Evolutionary conservation across 176 grass and related monocot species (phyloP).

Genomic region (Olyra latifolia): DNA sequence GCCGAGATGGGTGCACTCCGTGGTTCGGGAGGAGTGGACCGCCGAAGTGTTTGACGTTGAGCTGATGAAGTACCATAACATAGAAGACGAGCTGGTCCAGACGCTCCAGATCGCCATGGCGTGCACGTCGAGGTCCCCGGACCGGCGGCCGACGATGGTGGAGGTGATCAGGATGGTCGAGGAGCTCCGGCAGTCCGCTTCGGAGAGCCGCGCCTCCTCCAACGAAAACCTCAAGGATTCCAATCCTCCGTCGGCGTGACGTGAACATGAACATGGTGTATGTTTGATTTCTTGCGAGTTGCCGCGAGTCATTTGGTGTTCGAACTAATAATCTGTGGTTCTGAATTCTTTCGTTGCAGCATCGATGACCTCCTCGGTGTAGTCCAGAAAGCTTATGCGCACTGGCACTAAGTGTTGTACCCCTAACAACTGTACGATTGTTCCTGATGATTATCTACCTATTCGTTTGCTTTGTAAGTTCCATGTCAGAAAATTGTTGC

Average conservation of each 20-base stretch:
- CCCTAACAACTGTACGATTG: neutral
- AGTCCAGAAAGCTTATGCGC: conserved; percentile 32
- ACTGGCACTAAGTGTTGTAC: neutral
- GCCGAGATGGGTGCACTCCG: conserved; percentile 83
- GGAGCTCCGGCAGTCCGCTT: conserved; percentile 59
- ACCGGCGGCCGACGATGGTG: conserved; percentile 65
- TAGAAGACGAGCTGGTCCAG: conserved; percentile 91
- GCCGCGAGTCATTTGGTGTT: neutral
- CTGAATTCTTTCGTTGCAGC: conserved; percentile 1
- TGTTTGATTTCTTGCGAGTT: conserved; percentile 1
- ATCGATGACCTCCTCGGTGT: neutral
- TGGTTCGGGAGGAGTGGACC: conserved; percentile 97
- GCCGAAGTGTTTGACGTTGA: conserved; percentile 87
- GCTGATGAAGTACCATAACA: conserved; percentile 62
- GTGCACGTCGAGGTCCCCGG: conserved; percentile 58
- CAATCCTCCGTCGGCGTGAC: conserved; percentile 27
- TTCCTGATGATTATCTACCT: neutral
- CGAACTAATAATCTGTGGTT: neutral
- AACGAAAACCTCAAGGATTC: conserved; percentile 54
- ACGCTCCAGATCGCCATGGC: conserved; percentile 89
- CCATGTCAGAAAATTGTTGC: neutral
- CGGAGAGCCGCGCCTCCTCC: conserved; percentile 45
- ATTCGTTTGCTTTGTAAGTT: neutral
- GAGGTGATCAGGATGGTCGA: conserved; percentile 80
- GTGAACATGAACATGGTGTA: neutral